A percentile compares a stretch with the other conserved stretches of the same genome.
Conservation (phyloP, 805 yeast species). For the Yamadazyma sp. region DNA sequence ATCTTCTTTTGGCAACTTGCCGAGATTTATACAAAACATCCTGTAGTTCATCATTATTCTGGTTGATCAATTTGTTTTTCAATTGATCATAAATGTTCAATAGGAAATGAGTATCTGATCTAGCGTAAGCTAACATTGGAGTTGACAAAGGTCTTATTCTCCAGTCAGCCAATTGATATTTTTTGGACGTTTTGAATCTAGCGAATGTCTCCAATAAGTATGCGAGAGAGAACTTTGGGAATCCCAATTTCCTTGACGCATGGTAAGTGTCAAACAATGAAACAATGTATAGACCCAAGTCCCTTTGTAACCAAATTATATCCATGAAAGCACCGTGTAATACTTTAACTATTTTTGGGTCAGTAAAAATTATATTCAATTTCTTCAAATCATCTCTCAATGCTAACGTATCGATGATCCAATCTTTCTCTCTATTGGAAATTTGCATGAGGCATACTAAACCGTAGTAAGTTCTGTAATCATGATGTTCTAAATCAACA, state of each 20-base stretch:
- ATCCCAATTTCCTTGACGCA: constrained; percentile 78
- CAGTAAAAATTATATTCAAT: constrained; percentile 73
- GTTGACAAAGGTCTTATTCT: constrained; percentile 78
- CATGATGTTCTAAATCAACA: constrained; percentile 95
- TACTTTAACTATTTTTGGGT: constrained; percentile 81
- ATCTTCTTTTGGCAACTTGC: constrained; percentile 74
- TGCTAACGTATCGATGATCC: constrained; percentile 80
- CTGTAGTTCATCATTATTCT: constrained; percentile 41
- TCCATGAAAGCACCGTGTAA: constrained; percentile 98
- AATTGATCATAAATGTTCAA: constrained; percentile 76
- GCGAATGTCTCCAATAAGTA: constrained; percentile 79
- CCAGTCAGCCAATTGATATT: constrained; percentile 97
- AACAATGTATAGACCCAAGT: constrained; percentile 87
- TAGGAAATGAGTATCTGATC: constrained; percentile 93
- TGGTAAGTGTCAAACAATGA: constrained; percentile 89
- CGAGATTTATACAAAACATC: constrained; percentile 73
- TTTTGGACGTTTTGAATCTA: constrained; percentile 82
- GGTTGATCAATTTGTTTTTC: constrained; percentile 55
- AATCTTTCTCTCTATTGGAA: constrained; percentile 77
- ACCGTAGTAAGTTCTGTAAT: constrained; percentile 85
- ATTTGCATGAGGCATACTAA: constrained; percentile 92
- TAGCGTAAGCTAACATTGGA: constrained; percentile 81
- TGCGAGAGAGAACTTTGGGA: constrained; percentile 83
- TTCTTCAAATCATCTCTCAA: constrained; percentile 68
- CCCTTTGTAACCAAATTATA: constrained; percentile 94